Conservation (phyloP, 257 asterid species). For the Plectranthus barbatus region DNA sequence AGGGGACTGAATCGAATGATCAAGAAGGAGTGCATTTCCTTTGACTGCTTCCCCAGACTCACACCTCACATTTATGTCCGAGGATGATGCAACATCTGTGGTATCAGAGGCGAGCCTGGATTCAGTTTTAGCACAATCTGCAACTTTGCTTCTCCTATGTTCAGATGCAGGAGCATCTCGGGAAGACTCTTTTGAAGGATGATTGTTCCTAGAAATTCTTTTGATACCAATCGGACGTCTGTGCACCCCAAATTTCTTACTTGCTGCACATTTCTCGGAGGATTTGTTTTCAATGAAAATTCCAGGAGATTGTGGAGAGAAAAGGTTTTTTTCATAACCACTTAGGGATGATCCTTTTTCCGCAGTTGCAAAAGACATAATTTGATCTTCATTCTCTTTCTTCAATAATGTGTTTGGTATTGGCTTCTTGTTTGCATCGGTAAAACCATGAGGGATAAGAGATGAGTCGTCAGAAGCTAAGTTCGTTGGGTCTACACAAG, state of each 20-base stretch:
- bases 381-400: slow-evolving; percentile 34
- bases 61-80: slow-evolving; percentile 6
- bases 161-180: slow-evolving; percentile 13
- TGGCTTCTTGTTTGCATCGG: slow-evolving; percentile 30
- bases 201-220: slow-evolving; percentile 27
- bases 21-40: background rate
- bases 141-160: slow-evolving; percentile 13
- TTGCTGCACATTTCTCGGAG: slow-evolving; percentile 21
- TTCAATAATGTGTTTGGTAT: slow-evolving; percentile 18
- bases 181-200: slow-evolving; percentile 12
- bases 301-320: slow-evolving; percentile 13
- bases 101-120: slow-evolving; percentile 7
- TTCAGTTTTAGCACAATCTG: background rate
- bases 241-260: slow-evolving; percentile 33
- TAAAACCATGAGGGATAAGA: slow-evolving; percentile 33
- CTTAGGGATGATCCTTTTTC: background rate
- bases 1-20: slow-evolving; percentile 11
- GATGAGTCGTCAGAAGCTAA: slow-evolving; percentile 44
- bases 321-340: background rate
- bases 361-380: slow-evolving; percentile 18
- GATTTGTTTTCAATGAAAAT: slow-evolving; percentile 18
- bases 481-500: slow-evolving; percentile 42
- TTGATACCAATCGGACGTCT: slow-evolving; percentile 45
- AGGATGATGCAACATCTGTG: background rate
- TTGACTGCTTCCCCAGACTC: slow-evolving; percentile 16